Evolutionary conservation across 139 green algal genomes (phyloP), one percentile per base, ranked within the genome.

Genomic region (Cymbomonas tetramitiformis): DNA sequence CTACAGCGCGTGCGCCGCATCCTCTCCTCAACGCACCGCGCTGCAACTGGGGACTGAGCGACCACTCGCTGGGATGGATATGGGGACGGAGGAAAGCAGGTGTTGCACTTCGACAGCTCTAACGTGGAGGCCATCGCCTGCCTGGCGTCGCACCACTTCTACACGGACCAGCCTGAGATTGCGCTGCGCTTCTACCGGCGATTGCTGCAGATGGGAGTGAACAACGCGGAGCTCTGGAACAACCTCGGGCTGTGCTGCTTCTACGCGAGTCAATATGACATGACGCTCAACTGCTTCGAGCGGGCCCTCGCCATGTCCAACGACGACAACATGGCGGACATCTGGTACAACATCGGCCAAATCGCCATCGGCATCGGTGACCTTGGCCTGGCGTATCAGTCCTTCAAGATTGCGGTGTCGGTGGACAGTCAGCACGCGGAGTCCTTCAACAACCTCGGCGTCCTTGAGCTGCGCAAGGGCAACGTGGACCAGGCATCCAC

Each of bases 201-300:
- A 12, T 52, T 75, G 43, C 56, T 70, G 28, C 53, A 64, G 54
- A 84, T 85, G 74, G 80, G 82, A 2, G 78, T 86, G 4, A 69
- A 58, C 43, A 83, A 73, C 47, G 63, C 78, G 18, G 83, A 87
- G 69, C 64, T 87, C 43, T 86, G 76, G 80, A 83, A 77, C 66
- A 91, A 91, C 62, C 48, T 87, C 24, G 83, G 76, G 0, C 70
- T 91, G 28, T 86, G 78, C 60, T 87, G 83, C 75, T 91, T 91
- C 72, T 79, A 85, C 56, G 68, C 78, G 1, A 78, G 66, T 4
- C 82, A 87, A 71, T 85, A 84, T 57, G 83, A 91, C 75, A 80
- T 88, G 62, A 76, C 75, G 29, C 65, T 91, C 36, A 47, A 62
- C 38, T 86, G 80, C 65, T 86, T 88, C 53, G 76, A 87, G 57